phyloP scores from a whole-genome alignment of 202 grass and related monocot species.

The Carex arenaria region DNA sequence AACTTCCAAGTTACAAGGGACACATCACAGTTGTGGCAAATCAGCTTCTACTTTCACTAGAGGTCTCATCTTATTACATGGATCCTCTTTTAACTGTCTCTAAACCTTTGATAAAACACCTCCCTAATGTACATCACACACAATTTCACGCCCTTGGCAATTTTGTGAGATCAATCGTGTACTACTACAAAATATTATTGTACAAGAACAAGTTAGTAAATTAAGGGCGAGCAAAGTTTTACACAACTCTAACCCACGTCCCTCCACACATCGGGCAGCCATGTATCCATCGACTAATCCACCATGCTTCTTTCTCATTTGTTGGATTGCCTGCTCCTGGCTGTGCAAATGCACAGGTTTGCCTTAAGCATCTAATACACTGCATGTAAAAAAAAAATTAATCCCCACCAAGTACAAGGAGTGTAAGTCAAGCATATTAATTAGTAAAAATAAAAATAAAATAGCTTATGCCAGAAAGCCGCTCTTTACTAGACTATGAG shows the following conservation, averaged over 20 bases:
- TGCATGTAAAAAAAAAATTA: slow-evolving; percentile 24
- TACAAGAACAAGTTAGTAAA: slow-evolving; percentile 2
- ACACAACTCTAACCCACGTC: slow-evolving; percentile 96
- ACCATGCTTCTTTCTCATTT: slow-evolving; percentile 85
- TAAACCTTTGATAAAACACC: neutral
- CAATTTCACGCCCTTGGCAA: neutral
- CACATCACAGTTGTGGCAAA: neutral
- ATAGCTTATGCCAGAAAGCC: neutral
- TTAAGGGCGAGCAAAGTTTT: neutral
- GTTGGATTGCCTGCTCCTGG: slow-evolving; percentile 36
- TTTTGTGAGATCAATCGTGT: neutral
- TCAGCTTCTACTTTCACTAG: neutral
- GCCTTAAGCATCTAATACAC: slow-evolving; percentile 91
- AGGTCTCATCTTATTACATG: neutral
- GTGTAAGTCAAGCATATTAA: neutral
- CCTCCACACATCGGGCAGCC: slow-evolving; percentile 97
- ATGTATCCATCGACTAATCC: slow-evolving; percentile 84
- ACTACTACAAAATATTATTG: neutral
- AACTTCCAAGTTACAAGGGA: neutral
- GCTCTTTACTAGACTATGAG: neutral
- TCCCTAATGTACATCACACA: slow-evolving; percentile 4
- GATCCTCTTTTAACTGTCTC: neutral
- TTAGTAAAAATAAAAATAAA: neutral
- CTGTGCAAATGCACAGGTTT: slow-evolving; percentile 84
- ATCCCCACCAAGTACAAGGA: neutral